Base-by-base conservation (phyloP, 192 early-diverging fungal species). In the Gigaspora rosea region DNA sequence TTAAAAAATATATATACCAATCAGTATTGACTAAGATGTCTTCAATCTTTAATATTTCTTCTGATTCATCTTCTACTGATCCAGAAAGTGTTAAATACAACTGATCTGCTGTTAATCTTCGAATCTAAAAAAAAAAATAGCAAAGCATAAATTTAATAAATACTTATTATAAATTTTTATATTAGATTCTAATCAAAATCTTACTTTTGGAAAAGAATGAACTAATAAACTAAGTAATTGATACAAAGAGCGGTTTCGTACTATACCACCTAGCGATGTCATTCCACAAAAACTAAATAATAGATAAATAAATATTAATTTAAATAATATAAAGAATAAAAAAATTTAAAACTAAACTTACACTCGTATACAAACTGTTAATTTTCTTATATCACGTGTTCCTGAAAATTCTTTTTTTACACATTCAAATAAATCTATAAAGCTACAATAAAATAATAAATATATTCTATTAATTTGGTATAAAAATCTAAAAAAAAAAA, bases 131-230 rank as follows among this genome's bases (percentile, higher is more conserved):
- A 48, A 71, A 46, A 15, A 33, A 58, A 36, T 51, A 36, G 52
- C 41, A 56, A 63, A 46, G 6, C 47, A 16, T 49, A 7, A 46
- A 36, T 48, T 41, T 33, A 11, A 52, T 52, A 49, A 41, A 63
- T 35, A 46, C 58, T 62, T 41, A 54, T 16, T 32, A 33, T 36
- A 9, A 61, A 20, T 27, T 27, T 27, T 27, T 27, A 27, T 27
- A 27, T 27, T 27, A 27, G 27, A 27, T 27, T 27, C 27, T 27
- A 27, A 74, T 62, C 22, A 20, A 71, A 56, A 33, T 22, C 20
- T 54, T 54, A 91, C 89, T 80, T 84, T 90, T 20, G 95, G 95
- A 79, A 86, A 96, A 48, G 92, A 86, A 83, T 96, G 95, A 7
- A 85, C 83, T 8, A 96, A 74, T 74, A 91, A 90, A 9, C 79